Evolutionary conservation across 2,329 filamentous ascomycete species (phyloP), one percentile per base, ranked within the genome.

Genomic region (Diaporthe velutina): DNA sequence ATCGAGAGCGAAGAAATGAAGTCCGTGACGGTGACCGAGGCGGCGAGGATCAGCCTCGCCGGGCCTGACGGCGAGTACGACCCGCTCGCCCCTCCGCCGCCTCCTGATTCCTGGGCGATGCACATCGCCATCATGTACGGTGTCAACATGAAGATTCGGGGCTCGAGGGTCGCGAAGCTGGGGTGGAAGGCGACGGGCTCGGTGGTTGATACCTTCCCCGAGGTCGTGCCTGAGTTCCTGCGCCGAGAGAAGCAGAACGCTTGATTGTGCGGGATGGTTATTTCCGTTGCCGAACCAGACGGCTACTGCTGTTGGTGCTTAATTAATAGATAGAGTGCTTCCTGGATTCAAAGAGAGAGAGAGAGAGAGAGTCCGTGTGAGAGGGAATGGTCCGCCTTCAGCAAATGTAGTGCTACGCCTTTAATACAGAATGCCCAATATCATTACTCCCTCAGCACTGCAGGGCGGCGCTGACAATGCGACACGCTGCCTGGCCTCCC

Each of bases 81-180:
- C 70, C 74, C 77, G 1, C 71, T 75, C 15, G 76, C 76, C 40
- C 40, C 75, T 25, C 73, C 77, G 38, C 76, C 77, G 30, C 75
- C 76, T 15, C 45, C 72, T 3, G 77, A 78, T 50, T 76, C 75
- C 15, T 78, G 77, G 77, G 76, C 75, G 8, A 73, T 75, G 73
- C 76, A 78, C 22, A 77, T 78, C 6, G 67, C 77, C 40, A 71
- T 75, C 42, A 74, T 75, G 72, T 73, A 75, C 38, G 76, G 77
- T 2, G 70, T 77, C 38, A 78, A 78, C 42, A 76, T 78, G 75
- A 66, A 76, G 28, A 38, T 78, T 30, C 57, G 58, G 12, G 45
- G 60, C 8, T 75, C 76, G n/a, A 71, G 74, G 42, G 74, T 78
- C 60, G 22, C 61, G 54, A 61, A 33, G 57, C 70, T 78, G 28